Conservation (phyloP, 257 asterid genomes). For the Solanum rostratum region DNA sequence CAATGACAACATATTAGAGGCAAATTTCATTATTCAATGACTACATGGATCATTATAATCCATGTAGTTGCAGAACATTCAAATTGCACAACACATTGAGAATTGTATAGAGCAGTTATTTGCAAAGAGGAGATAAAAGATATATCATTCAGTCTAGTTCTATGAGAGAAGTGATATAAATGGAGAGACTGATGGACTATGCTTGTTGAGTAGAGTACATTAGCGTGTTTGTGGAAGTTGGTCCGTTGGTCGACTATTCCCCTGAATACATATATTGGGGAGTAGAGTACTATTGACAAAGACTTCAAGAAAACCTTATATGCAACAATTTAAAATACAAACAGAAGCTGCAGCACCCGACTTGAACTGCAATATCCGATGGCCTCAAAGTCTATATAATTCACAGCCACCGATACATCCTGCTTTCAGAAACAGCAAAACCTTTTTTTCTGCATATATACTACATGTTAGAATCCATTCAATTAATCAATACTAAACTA, state of each 20-base stretch:
- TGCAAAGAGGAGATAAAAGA: neutral
- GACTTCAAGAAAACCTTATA: neutral
- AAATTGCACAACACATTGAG: neutral
- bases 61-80: neutral
- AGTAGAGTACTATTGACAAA: neutral
- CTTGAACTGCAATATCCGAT: neutral
- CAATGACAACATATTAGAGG: neutral
- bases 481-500: neutral
- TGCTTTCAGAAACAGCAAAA: constrained; percentile 27
- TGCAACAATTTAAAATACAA: neutral
- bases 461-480: neutral
- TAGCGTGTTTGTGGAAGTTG: neutral
- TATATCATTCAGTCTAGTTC: neutral
- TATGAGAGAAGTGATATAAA: neutral
- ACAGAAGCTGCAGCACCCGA: neutral
- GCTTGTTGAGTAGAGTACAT: neutral
- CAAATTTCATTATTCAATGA: no score
- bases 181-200: neutral
- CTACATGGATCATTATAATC: no score
- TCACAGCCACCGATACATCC: neutral
- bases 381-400: neutral
- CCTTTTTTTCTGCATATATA: constrained; percentile 18
- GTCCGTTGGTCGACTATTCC: neutral
- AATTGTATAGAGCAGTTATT: neutral
- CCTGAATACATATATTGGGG: neutral